Evolutionary conservation across 129 eudicot genomes (phyloP).

Genomic region (Helianthus tuberosus): DNA sequence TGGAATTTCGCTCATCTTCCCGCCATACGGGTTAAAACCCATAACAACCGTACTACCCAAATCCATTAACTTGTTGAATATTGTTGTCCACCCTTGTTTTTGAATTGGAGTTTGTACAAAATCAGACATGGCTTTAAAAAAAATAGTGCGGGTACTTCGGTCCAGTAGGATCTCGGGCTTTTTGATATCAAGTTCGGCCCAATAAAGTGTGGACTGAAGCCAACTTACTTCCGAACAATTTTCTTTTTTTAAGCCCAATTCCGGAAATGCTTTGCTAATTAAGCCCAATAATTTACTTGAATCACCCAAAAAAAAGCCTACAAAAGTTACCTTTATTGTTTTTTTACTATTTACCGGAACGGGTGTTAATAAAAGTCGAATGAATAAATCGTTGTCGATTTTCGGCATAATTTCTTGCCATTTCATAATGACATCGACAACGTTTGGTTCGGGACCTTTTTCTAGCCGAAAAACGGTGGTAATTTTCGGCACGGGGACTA

Average conservation of each 20-base stretch:
- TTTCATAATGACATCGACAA: slow-evolving; percentile 17
- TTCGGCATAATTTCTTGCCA: slow-evolving; percentile 24
- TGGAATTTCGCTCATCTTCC: slow-evolving; percentile 51
- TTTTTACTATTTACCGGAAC: background rate
- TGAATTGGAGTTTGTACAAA: slow-evolving; percentile 40
- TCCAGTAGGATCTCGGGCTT: slow-evolving; percentile 14
- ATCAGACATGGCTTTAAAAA: slow-evolving; percentile 46
- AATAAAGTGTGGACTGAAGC: slow-evolving; percentile 29
- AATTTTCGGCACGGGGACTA: slow-evolving; percentile 34
- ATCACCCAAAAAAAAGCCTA: slow-evolving; percentile 29
- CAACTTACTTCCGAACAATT: slow-evolving; percentile 38
- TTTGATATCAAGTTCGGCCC: slow-evolving; percentile 16
- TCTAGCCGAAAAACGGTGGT: slow-evolving; percentile 29
- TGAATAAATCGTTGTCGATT: slow-evolving; percentile 24
- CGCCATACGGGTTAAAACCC: slow-evolving; percentile 50
- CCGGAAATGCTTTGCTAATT: slow-evolving; percentile 35
- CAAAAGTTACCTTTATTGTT: slow-evolving; percentile 15
- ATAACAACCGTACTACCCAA: slow-evolving; percentile 26
- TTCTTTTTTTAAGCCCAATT: slow-evolving; percentile 27
- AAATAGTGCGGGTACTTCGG: slow-evolving; percentile 18
- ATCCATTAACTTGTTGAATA: slow-evolving; percentile 36
- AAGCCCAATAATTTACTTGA: slow-evolving; percentile 7
- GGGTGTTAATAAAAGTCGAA: slow-evolving; percentile 20
- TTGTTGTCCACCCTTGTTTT: slow-evolving; percentile 27
- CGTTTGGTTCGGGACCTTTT: slow-evolving; percentile 28